Evolutionary conservation across 345 rosid genomes (phyloP), one percentile per base, ranked within the genome.

Genomic region (Litchi chinensis): DNA sequence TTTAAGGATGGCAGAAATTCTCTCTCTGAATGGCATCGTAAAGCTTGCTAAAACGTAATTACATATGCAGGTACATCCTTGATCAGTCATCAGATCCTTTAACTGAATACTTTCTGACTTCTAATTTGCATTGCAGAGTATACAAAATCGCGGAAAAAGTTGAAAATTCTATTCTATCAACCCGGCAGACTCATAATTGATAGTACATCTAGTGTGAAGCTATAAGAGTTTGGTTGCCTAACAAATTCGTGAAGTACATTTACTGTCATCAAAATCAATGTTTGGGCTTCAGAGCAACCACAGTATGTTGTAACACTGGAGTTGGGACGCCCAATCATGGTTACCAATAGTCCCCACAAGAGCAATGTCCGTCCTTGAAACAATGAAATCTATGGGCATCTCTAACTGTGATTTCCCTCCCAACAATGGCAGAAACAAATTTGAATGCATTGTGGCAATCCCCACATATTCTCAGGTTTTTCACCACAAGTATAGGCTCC

Each of bases 321-420:
- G 37, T 11, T 37, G 5, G 37, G 52, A 66, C 54, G 5, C 50
- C 2, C 37, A 59, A 24, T 41, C 28, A 64, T 67, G 15, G 69
- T 91, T 89, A 95, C 97, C 97, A 93, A 79, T 91, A 93, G 84
- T 93, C 95, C 60, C 90, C 88, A 80, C 97, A 93, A 64, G 98
- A 93, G 77, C 97, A 91, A 32, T 71, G 70, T n/a, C 98, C 98
- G 43, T 80, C 88, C 72, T 85, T 85, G 80, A 95, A 95, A 78
- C 91, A 86, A 73, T 95, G 98, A 76, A 93, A 92, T 80, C 98
- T 83, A 69, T 82, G 84, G 21, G 91, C 79, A 82, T 93, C 98
- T 68, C 98, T 89, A 16, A 92, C 84, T 24, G 85, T 91, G 75
- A 95, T 95, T 86, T 85, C 89, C 79, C 98, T 89, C 69, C 84